Evolutionary conservation across 208 protist species (phyloP).

Genomic region (Leishmania major): DNA sequence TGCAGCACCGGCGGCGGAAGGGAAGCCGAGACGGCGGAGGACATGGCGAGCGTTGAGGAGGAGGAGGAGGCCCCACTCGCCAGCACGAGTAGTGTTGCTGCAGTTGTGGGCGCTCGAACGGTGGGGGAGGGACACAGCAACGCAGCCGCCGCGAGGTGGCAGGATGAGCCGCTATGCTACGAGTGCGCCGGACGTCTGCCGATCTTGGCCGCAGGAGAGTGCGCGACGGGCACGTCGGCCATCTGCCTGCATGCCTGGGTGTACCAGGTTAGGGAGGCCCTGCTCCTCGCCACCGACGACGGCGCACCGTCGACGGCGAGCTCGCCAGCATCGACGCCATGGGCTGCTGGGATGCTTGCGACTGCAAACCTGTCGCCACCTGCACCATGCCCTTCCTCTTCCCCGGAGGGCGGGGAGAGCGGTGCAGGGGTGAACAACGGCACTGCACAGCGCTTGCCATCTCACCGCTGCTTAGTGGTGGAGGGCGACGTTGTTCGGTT

Average conservation of each 20-base stretch:
- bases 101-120: background rate
- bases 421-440: background rate
- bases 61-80: background rate
- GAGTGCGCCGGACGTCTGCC: conserved; percentile 67
- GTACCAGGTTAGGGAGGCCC: conserved; percentile 55
- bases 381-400: background rate
- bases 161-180: conserved; percentile 65
- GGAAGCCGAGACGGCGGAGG: background rate
- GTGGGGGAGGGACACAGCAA: background rate
- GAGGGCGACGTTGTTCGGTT: conserved; percentile 23
- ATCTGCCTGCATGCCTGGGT: conserved; percentile 76
- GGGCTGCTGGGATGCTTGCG: background rate
- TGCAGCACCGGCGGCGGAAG: background rate
- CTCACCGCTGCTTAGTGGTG: background rate
- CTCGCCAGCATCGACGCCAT: background rate
- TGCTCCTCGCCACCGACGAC: conserved; percentile 17
- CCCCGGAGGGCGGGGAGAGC: background rate
- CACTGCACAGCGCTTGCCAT: background rate
- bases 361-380: background rate
- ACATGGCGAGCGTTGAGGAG: background rate
- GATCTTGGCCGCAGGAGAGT: conserved; percentile 43
- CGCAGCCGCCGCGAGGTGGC: background rate
- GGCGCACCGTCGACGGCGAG: background rate
- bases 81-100: background rate
- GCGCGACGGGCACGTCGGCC: conserved; percentile 31